Evolutionary conservation across 163 green algal species (phyloP).

Genomic region (Volvox carteri): DNA sequence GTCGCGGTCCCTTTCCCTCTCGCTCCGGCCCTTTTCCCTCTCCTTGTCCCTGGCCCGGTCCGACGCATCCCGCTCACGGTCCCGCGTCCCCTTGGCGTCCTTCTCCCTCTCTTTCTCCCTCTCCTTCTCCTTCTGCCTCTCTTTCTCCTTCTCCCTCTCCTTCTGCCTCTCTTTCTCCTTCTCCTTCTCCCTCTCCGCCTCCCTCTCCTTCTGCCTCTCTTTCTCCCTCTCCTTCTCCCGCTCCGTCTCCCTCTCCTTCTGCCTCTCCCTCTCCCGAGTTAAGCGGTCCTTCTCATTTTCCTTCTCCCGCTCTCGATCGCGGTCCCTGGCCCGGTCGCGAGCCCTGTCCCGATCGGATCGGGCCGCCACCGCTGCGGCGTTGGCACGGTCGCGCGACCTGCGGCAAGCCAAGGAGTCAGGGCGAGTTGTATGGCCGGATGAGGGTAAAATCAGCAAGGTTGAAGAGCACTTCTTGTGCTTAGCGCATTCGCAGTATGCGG

Average conservation of each 20-base stretch:
- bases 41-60: conserved; percentile 11
- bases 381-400: conserved; percentile 8
- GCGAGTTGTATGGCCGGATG: too few relatives aligned
- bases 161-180: not conserved
- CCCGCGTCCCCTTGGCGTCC: not conserved
- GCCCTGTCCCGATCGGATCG: conserved; percentile 17
- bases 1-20: not conserved
- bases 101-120: not conserved
- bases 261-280: not conserved
- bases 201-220: not conserved
- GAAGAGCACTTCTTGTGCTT: too few relatives aligned
- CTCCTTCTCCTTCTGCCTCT: conserved; percentile 10
- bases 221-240: not conserved
- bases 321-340: conserved; percentile 2
- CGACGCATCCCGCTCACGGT: not conserved
- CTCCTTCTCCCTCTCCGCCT: conserved; percentile 28
- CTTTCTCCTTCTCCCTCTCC: conserved; percentile 10
- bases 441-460: too few relatives aligned
- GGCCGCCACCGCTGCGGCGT: not conserved
- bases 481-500: too few relatives aligned
- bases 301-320: not conserved
- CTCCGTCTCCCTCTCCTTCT: not conserved
- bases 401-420: too few relatives aligned
- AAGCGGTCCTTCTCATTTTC: conserved; percentile 10
- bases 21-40: not conserved